phyloP scores from a whole-genome alignment of 208 protist genomes.

The Herpetomonas tarakana region DNA sequence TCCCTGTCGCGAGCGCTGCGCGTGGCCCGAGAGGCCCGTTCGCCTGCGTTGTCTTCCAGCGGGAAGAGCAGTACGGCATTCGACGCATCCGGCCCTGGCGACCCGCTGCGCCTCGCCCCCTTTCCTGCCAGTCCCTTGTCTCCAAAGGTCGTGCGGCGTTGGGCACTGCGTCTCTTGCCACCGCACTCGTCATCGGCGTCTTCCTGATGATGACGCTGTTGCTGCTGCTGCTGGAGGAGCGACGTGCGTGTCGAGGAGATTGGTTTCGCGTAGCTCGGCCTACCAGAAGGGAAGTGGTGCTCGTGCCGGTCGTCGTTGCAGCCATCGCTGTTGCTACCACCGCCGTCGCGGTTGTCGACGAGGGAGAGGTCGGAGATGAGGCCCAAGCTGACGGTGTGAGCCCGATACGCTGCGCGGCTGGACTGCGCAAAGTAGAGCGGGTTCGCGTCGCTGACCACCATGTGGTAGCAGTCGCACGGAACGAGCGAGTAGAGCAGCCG shows the following conservation, averaged over 20 bases:
- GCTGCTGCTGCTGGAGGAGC: background rate
- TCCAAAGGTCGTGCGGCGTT: too few relatives aligned
- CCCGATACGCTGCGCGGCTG: slow-evolving; percentile 38
- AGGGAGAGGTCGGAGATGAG: slow-evolving; percentile 59
- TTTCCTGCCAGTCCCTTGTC: too few relatives aligned
- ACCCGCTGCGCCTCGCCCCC: background rate
- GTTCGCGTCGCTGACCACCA: slow-evolving; percentile 62
- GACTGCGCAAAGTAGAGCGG: slow-evolving; percentile 65
- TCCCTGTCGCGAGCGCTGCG: background rate
- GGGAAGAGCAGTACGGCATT: slow-evolving; percentile 4
- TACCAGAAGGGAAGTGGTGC: background rate
- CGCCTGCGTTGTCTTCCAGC: background rate
- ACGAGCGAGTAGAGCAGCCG: slow-evolving; percentile 69
- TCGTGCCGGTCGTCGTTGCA: too few relatives aligned
- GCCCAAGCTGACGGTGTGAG: slow-evolving; percentile 46
- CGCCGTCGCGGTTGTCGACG: background rate
- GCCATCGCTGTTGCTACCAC: background rate
- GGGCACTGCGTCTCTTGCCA: too few relatives aligned
- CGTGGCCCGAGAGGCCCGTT: background rate
- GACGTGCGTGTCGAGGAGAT: background rate
- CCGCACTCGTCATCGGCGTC: too few relatives aligned
- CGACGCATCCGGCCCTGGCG: slow-evolving; percentile 6
- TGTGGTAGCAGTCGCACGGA: slow-evolving; percentile 70
- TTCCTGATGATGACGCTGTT: too few relatives aligned
- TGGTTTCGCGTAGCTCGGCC: background rate